Evolutionary conservation across 129 eudicot genomes (phyloP).

Genomic region (Arctium minus): DNA sequence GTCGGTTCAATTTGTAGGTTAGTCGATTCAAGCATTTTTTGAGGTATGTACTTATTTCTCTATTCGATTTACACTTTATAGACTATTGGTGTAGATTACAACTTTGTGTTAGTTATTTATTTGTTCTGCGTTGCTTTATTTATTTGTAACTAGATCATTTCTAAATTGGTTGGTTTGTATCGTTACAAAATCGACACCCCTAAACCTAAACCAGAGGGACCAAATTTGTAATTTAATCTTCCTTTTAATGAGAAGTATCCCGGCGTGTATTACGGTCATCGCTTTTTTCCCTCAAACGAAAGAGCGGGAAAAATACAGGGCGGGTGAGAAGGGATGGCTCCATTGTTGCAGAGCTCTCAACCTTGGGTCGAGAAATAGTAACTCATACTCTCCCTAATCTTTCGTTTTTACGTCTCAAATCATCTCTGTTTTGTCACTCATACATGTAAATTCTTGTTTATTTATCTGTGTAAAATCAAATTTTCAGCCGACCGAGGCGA

Average conservation of each 20-base stretch:
- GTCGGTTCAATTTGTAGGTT: too few species aligned
- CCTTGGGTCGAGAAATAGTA: constrained; percentile 99
- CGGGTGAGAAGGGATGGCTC: constrained; percentile 63
- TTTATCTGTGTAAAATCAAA: neutral
- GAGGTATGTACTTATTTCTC: too few species aligned
- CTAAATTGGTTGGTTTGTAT: too few species aligned
- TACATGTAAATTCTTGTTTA: neutral
- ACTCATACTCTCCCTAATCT: neutral
- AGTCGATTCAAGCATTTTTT: too few species aligned
- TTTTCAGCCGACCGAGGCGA: constrained; percentile 83
- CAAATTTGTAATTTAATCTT: too few species aligned
- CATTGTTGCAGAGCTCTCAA: constrained; percentile 81
- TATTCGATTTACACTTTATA: too few species aligned
- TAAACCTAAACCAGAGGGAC: too few species aligned
- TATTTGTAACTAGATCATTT: too few species aligned
- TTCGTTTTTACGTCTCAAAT: neutral
- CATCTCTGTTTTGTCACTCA: neutral
- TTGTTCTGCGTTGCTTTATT: too few species aligned
- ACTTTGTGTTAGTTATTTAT: too few species aligned
- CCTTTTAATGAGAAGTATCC: neutral
- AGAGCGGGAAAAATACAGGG: constrained; percentile 18
- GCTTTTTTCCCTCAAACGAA: constrained; percentile 1
- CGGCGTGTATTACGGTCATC: neutral
- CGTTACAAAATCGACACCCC: too few species aligned
- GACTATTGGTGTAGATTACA: too few species aligned